phyloP scores from a whole-genome alignment of 331 rosid genomes.

The Malus hybrid region DNA sequence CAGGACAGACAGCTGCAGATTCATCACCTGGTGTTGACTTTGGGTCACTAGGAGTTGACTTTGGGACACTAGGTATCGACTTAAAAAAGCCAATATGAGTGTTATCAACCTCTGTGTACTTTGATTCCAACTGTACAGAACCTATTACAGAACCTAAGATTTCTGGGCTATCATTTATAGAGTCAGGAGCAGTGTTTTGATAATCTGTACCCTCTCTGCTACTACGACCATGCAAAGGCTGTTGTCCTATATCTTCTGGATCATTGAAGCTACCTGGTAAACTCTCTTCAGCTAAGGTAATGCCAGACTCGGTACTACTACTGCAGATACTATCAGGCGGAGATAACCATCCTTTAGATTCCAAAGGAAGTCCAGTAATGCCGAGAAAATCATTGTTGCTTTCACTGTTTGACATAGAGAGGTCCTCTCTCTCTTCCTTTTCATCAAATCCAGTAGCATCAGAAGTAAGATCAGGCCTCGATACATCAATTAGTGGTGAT shows the following conservation, averaged over 20 bases:
- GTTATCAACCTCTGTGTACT: slow-evolving; percentile 25
- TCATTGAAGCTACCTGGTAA: slow-evolving; percentile 61
- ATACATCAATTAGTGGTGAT: slow-evolving; percentile 57
- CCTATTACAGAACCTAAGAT: slow-evolving; percentile 28
- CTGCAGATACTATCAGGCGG: slow-evolving; percentile 84
- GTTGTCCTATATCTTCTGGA: slow-evolving; percentile 41
- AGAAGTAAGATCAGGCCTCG: slow-evolving; percentile 55
- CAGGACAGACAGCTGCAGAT: slow-evolving; percentile 29
- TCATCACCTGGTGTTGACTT: slow-evolving; percentile 31
- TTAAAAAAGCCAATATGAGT: slow-evolving; percentile 22
- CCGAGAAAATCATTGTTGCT: slow-evolving; percentile 42
- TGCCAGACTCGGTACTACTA: slow-evolving; percentile 64
- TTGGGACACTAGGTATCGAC: slow-evolving; percentile 28
- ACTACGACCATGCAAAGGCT: slow-evolving; percentile 34
- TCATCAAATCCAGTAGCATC: slow-evolving; percentile 57
- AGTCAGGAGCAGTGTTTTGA: slow-evolving; percentile 24
- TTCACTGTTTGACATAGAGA: slow-evolving; percentile 44
- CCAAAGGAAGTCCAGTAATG: slow-evolving; percentile 51
- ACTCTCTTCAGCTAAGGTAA: slow-evolving; percentile 39
- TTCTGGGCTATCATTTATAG: slow-evolving; percentile 36
- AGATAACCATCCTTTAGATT: slow-evolving; percentile 84
- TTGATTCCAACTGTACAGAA: slow-evolving; percentile 36
- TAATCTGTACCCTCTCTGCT: slow-evolving; percentile 27
- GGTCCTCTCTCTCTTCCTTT: slow-evolving; percentile 59
- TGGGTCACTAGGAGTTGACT: slow-evolving; percentile 17